These are phyloP conservation scores for Peronospora belbahrii DNA, from an alignment of 352 stramenopile genomes.

Conservation along the genomic window DNA sequence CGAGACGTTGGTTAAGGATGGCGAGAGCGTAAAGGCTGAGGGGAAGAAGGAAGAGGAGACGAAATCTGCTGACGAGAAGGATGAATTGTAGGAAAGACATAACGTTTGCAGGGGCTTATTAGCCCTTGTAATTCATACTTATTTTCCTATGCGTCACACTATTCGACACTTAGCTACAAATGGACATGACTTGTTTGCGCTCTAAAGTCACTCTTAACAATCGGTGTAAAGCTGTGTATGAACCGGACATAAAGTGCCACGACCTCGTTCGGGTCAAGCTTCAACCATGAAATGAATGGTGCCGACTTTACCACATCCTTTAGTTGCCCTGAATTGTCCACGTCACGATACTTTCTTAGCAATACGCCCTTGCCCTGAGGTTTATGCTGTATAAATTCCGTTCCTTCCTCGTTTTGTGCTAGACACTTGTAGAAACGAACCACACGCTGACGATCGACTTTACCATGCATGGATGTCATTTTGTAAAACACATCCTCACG, in stretches of 20 bases:
- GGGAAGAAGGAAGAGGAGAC: conserved; percentile 22
- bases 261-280: conserved; percentile 26
- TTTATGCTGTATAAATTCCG: conserved; percentile 30
- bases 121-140: conserved; percentile 19
- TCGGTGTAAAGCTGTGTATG: conserved; percentile 33
- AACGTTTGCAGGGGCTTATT: conserved; percentile 16
- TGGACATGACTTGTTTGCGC: conserved; percentile 10
- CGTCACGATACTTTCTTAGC: conserved; percentile 31
- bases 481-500: conserved; percentile 54
- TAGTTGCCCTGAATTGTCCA: conserved; percentile 8
- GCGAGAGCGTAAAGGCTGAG: conserved; percentile 24
- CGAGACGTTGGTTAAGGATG: conserved; percentile 19
- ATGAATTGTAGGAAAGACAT: conserved; percentile 51
- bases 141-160: no score
- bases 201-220: conserved; percentile 31
- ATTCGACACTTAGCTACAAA: no score
- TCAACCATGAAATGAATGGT: conserved; percentile 26
- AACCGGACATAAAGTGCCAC: conserved; percentile 31
- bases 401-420: conserved; percentile 5
- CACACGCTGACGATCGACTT: conserved; percentile 49
- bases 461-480: conserved; percentile 48
- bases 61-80: conserved; percentile 28
- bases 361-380: conserved; percentile 48
- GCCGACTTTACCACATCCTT: conserved; percentile 20
- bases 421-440: conserved; percentile 37